Percentiles rank a stretch among this genome's conserved stretches.
Evolutionary conservation across 441 rosid species (phyloP).

Genomic region (Viola pubescens): DNA sequence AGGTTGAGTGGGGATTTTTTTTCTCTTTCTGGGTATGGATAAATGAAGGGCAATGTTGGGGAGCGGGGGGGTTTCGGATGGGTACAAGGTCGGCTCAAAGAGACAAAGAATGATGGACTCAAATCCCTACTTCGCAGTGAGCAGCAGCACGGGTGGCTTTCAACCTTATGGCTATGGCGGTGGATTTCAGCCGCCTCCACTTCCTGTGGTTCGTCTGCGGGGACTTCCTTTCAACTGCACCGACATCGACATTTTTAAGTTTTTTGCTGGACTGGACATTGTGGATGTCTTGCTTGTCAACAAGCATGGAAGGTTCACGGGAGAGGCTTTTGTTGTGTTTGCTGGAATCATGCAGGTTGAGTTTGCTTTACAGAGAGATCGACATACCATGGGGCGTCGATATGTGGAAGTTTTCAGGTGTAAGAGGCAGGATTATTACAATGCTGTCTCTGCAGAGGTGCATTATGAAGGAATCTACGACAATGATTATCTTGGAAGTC

Average conservation of each 20-base stretch:
- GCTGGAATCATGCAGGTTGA: slow-evolving; percentile 73
- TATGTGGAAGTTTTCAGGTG: slow-evolving; percentile 85
- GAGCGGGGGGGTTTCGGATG: slow-evolving; percentile 91
- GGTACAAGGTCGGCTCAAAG: slow-evolving; percentile 99
- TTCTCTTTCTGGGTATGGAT: slow-evolving; percentile 49
- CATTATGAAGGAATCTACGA: slow-evolving; percentile 66
- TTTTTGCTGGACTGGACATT: slow-evolving; percentile 85
- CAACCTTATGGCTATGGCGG: slow-evolving; percentile 51
- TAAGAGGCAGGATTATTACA: slow-evolving; percentile 74
- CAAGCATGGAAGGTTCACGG: slow-evolving; percentile 71
- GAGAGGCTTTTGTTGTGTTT: slow-evolving; percentile 82
- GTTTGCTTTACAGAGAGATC: slow-evolving; percentile 73
- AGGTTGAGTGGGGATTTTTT: slow-evolving; percentile 79
- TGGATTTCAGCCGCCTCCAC: slow-evolving; percentile 46
- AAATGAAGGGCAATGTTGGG: slow-evolving; percentile 95
- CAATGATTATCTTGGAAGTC: slow-evolving; percentile 51
- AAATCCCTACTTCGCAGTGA: slow-evolving; percentile 98
- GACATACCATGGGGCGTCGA: slow-evolving; percentile 80
- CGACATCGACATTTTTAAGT: slow-evolving; percentile 78
- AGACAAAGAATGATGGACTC: slow-evolving; percentile 99
- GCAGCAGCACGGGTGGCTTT: slow-evolving; percentile 49
- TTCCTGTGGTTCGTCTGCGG: slow-evolving; percentile 86
- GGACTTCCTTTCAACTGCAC: slow-evolving; percentile 93
- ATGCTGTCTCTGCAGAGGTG: slow-evolving; percentile 75
- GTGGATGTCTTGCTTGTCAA: slow-evolving; percentile 71